Percentiles rank a stretch among this genome's conserved stretches.
These are phyloP conservation scores for Priceomyces medius DNA, from an alignment of 805 yeast species.

Conservation along the genomic window DNA sequence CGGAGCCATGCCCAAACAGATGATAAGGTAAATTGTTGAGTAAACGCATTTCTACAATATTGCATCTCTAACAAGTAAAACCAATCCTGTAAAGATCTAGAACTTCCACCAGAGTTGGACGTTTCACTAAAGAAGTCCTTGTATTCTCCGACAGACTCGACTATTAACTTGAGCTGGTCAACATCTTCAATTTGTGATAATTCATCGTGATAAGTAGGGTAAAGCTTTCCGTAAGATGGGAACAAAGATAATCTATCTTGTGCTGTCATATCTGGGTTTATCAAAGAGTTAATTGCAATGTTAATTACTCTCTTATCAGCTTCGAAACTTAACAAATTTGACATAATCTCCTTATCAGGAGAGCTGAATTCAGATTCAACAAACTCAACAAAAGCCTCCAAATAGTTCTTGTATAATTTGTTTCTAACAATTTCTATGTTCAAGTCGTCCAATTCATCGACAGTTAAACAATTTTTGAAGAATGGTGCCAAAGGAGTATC, in stretches of 20 bases:
- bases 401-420: constrained; percentile 85
- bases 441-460: constrained; percentile 88
- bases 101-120: constrained; percentile 36
- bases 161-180: constrained; percentile 71
- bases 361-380: constrained; percentile 56
- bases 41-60: constrained; percentile 85
- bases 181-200: constrained; percentile 79
- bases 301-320: constrained; percentile 95
- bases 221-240: constrained; percentile 81
- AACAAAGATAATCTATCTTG: constrained; percentile 70
- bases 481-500: constrained; percentile 98
- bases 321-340: constrained; percentile 75
- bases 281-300: constrained; percentile 85
- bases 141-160: constrained; percentile 66
- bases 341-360: constrained; percentile 85
- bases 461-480: constrained; percentile 83
- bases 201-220: constrained; percentile 64
- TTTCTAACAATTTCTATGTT: constrained; percentile 95
- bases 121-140: constrained; percentile 50
- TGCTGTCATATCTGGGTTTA: constrained; percentile 67
- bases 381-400: constrained; percentile 80
- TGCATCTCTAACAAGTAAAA: constrained; percentile 92
- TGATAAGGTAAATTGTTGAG: constrained; percentile 90
- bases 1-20: constrained; percentile 97
- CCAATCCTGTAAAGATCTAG: constrained; percentile 86